Conservation (phyloP, 192 early-diverging fungal genomes). For the Tieghemiomyces parasiticus region DNA sequence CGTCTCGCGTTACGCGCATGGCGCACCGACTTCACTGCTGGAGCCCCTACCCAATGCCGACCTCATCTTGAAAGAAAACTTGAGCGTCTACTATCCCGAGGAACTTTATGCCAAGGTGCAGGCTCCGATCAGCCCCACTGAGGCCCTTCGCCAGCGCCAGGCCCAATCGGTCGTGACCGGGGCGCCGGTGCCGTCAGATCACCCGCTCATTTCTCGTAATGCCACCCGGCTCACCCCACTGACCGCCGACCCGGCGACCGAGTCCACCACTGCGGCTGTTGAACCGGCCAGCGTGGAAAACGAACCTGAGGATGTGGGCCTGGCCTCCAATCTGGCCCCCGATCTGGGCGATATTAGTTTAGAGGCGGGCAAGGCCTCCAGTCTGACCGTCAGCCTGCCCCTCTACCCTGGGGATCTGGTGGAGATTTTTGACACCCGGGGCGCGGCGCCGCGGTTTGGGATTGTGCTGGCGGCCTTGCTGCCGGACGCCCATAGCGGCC, state of each 20-base stretch:
- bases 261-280: background rate
- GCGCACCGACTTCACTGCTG: background rate
- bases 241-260: background rate
- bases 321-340: background rate
- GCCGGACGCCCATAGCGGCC: background rate
- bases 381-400: background rate
- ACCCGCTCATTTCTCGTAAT: background rate
- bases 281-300: background rate
- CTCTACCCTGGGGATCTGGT: conserved; percentile 3
- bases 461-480: background rate
- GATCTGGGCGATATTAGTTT: background rate
- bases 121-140: background rate
- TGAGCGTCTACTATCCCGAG: background rate
- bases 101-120: background rate
- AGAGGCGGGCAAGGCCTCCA: background rate
- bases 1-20: background rate
- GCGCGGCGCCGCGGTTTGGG: background rate
- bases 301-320: background rate
- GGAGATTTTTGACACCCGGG: background rate
- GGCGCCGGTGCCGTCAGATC: background rate
- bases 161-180: background rate
- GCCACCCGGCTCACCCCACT: background rate
- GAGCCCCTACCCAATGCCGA: background rate
- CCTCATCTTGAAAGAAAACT: background rate
- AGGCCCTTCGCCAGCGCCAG: background rate